A percentile compares a stretch with the other conserved stretches of the same genome.
These are phyloP conservation scores for Ambrosia artemisiifolia DNA, from an alignment of 129 eudicot species.

Conservation along the genomic window DNA sequence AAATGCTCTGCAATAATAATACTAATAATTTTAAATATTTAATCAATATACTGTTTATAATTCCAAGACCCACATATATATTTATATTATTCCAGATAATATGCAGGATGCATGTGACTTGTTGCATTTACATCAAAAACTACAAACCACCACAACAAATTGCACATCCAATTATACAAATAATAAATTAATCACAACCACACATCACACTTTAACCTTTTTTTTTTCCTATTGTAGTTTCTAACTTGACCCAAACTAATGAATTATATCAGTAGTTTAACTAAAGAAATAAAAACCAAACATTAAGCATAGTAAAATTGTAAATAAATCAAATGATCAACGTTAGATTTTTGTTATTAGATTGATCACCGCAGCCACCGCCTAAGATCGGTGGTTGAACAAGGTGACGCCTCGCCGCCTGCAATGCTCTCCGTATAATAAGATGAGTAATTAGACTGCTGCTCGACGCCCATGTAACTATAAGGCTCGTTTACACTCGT, in stretches of 20 bases:
- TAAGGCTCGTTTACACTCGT: conserved; percentile 43
- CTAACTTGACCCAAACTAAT: conserved; percentile 28
- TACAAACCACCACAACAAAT: conserved; percentile 12
- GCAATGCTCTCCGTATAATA: conserved; percentile 61
- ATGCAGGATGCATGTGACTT: conserved; percentile 36
- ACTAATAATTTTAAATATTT: background rate
- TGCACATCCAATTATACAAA: conserved; percentile 15
- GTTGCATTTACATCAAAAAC: conserved; percentile 30
- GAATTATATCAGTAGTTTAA: conserved; percentile 27
- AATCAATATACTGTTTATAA: conserved; percentile 9
- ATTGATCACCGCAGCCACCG: conserved; percentile 60
- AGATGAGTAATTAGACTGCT: conserved; percentile 71
- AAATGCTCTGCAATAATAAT: conserved; percentile 14
- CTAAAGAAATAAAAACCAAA: conserved; percentile 24
- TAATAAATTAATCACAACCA: conserved; percentile 27
- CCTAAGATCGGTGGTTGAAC: conserved; percentile 72
- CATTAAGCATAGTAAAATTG: conserved; percentile 15
- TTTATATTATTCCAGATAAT: conserved; percentile 15
- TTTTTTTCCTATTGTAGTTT: background rate
- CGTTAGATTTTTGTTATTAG: conserved; percentile 21
- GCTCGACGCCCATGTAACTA: conserved; percentile 48
- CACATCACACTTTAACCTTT: conserved; percentile 17
- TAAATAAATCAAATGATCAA: background rate
- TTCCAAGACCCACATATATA: conserved; percentile 17
- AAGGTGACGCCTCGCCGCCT: conserved; percentile 81